Base-by-base conservation (phyloP, 2,329 filamentous ascomycete species). In the Monilinia fructigena region DNA sequence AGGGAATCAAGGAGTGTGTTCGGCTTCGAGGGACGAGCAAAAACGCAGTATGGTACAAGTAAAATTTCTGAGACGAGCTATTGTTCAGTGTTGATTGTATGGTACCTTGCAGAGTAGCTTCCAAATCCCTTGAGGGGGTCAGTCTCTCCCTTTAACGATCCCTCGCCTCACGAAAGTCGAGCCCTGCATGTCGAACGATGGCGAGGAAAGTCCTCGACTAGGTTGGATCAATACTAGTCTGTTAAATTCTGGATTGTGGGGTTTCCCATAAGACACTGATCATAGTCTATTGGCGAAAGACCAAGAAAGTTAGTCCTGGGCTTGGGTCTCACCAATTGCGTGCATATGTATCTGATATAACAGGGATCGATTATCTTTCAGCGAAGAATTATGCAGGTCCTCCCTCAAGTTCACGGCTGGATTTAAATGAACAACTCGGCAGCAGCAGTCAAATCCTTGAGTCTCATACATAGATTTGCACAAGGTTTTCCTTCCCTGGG, bases 31-130 rank as follows among this genome's bases (percentile, higher is more conserved):
- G 45, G 38, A 48, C 20, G 64, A 42, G 62, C 18, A 1, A 42
- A 38, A 45, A 53, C 26, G 26, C 28, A 66, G 65, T 66, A 55
- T 52, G 18, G 50, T 56, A 63, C 28, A 56, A 64, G 61, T 45
- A 50, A 12, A 20, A 42, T 40, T 53, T 48, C 40, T 58, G 53
- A 67, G 65, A 67, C 60, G 65, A 64, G 26, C 52, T 67, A 67
- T 67, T 58, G 26, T 58, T 42, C 52, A 55, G 26, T 66, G 38
- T 47, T 53, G 40, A 65, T 60, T 61, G 63, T 67, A 45, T 35
- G 47, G 63, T 42, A 69, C 70, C 72, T 74, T 74, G 68, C 70
- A 72, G 71, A 69, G 60, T 58, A 59, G 58, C 45, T 66, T 59
- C 55, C 14, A 42, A 55, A 69, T 55, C 71, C 71, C 71, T 70